Evolutionary conservation across 345 rosid genomes (phyloP).

Genomic region (Citrus sp.): DNA sequence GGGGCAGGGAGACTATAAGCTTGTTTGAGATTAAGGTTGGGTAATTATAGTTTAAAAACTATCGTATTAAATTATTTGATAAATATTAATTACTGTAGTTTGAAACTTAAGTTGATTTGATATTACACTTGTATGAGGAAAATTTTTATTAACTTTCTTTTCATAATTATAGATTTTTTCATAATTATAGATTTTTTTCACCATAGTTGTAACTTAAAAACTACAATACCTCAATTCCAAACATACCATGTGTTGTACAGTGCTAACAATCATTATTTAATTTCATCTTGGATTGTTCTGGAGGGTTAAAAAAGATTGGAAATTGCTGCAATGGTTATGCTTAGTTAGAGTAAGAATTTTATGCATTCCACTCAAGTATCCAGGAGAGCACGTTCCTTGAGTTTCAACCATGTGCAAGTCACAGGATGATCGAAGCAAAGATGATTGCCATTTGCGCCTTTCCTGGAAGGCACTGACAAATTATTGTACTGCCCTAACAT

Average conservation of each 20-base stretch:
- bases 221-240: too few species aligned
- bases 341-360: background rate
- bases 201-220: rapidly evolving
- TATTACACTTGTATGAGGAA: too few species aligned
- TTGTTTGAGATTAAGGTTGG: too few species aligned
- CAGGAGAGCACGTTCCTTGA: background rate
- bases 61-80: too few species aligned
- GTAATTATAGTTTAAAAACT: rapidly evolving
- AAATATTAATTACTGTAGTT: rapidly evolving
- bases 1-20: background rate
- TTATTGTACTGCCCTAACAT: background rate
- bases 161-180: too few species aligned
- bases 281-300: background rate
- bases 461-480: background rate
- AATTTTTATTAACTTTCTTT: too few species aligned
- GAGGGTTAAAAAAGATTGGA: too few species aligned
- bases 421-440: background rate
- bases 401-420: too few species aligned
- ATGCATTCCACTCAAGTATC: background rate
- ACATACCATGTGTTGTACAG: too few species aligned
- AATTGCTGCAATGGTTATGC: background rate
- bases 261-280: background rate
- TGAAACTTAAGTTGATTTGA: too few species aligned
- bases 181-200: too few species aligned
- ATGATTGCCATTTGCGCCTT: background rate